Base-by-base conservation (phyloP, 2,329 filamentous ascomycete species). In the Cytospora schulzeri region DNA sequence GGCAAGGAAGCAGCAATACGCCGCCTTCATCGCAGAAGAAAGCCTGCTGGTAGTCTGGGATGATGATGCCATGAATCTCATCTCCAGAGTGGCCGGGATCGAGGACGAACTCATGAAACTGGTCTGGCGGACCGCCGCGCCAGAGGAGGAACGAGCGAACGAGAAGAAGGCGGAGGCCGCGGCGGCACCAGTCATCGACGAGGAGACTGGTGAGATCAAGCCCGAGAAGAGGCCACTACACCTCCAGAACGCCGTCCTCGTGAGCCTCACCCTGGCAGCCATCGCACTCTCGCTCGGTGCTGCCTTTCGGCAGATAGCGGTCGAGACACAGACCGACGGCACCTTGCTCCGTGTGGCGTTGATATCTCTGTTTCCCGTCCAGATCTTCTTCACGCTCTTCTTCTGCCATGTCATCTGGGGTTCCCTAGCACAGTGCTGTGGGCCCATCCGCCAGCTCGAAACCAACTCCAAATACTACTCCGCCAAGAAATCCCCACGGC, bases 401-500 rank as follows among this genome's bases (percentile, higher is more conserved):
- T 93, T 94, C 73, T 88, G 83, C 26, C 90, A 93, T 75, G 90
- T 92, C 71, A 89, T 93, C 65, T 80, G 93, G 59, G 90, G 90
- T 66, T 92, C 88, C 72, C 75, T 93, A 71, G 87, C 89, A 2
- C 91, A 93, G 74, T 86, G 90, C 68, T 85, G 93, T 64, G 91
- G 91, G 6, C 91, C 91, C 0, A 85, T 93, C 63, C 83, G 84
- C 56, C 90, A 93, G 73, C 82, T 94, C 74, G 85, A 82, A 35
- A 78, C 83, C 71, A 95, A 95, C 81, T 92, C 90, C 72, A 91
- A 90, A 75, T 94, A 89, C 79, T 95, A 90, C 78, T 94, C 91
- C 0, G 91, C 90, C 1, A 80, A 83, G n/a, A 83, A 88, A 11
- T 87, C 89, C 1, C 83, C 84, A 24, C 81, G 90, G 56, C 76